phyloP scores from a whole-genome alignment of 208 protist genomes.

The Trichomonas vaginalis region DNA sequence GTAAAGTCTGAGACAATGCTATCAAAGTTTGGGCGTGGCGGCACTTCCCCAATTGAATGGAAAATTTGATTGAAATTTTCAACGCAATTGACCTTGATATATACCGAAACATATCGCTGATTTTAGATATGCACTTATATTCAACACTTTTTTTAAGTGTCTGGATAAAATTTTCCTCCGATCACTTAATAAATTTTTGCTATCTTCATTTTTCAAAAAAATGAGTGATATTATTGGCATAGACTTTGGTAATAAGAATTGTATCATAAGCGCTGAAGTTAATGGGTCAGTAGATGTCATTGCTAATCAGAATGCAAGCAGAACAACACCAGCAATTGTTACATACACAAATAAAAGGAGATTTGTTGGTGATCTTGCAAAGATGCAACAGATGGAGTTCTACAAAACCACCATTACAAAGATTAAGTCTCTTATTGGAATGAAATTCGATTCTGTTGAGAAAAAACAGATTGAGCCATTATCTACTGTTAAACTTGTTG shows the following conservation, averaged over 20 bases:
- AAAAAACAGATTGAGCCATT: background rate
- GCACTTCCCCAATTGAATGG: too few species aligned
- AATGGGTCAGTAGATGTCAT: constrained; percentile 20
- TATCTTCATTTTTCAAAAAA: background rate
- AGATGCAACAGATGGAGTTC: constrained; percentile 17
- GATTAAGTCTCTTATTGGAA: constrained; percentile 26
- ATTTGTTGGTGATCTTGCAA: constrained; percentile 16
- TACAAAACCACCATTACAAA: constrained; percentile 19
- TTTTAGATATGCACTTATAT: too few species aligned
- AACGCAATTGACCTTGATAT: too few species aligned
- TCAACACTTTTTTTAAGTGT: too few species aligned
- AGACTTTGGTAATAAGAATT: constrained; percentile 31
- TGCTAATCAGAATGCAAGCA: constrained; percentile 21
- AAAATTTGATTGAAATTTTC: too few species aligned
- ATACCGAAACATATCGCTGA: too few species aligned
- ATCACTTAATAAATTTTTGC: background rate
- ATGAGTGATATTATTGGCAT: constrained; percentile 20
- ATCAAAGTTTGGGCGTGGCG: too few species aligned
- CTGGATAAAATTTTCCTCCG: too few species aligned
- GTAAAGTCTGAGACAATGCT: too few species aligned
- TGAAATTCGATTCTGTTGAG: background rate
- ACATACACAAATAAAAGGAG: constrained; percentile 22
- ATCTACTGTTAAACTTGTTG: background rate
- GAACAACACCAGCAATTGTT: constrained; percentile 24
- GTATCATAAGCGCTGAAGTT: constrained; percentile 18